Evolutionary conservation across 768 basidiomycete genomes (phyloP), one percentile per base, ranked within the genome.

Genomic region (Tulasnella sp.): DNA sequence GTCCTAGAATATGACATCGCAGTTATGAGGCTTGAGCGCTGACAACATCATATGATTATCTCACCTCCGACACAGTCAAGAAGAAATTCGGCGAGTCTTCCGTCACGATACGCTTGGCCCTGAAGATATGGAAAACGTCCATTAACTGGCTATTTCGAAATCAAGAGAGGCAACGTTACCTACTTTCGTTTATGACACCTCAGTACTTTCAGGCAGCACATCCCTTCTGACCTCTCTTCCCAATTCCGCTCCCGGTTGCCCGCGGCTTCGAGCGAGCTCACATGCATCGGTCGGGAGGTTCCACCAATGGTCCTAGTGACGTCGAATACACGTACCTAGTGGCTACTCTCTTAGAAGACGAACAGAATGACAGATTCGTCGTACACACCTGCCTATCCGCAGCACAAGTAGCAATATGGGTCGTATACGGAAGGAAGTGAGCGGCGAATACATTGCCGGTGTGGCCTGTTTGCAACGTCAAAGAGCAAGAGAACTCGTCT

Each of bases 401-500:
- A 2, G 72, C 71, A 74, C 69, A 89, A 81, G 64, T 68, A 10
- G 69, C 71, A 17, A 93, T 85, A 53, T 81, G 79, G n/a, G 82
- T 78, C 10, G 57, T 59, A 50, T 50, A 34, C 0, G 89, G 88
- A 1, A 94, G 73, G 76, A 88, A 83, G 48, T 87, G 80, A 0
- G 79, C 81, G 63, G 83, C 87, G 74, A 94, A 94, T 48, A 94
- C 88, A 66, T 94, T 94, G 11, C 77, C 81, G 48, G 72, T 77
- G 68, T 94, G 91, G 2, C 87, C 88, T 0, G 91, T 92, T 12
- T 75, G 69, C 51, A 92, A 82, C n/a, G 84, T 78, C 7, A 81
- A 75, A 58, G 79, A 74, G 66, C 79, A 88, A 43, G 72, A 70
- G 69, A 81, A 89, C 25, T 29, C 21, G 2, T 62, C 60, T 62